Evolutionary conservation across 176 grass and related monocot species (phyloP).

Genomic region (Ensete glaucum): DNA sequence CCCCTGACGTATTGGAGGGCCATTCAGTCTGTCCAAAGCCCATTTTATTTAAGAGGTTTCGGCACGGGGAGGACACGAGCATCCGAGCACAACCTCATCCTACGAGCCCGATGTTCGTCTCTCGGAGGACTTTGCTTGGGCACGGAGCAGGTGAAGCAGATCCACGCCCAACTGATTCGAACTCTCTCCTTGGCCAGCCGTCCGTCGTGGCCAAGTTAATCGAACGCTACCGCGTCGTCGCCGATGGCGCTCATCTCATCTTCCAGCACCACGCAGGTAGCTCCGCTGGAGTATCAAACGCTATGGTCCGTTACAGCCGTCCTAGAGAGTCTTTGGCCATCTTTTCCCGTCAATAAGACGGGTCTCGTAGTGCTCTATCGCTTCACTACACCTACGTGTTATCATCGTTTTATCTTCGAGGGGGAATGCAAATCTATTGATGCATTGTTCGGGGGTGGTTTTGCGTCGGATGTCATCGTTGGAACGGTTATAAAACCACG

Average conservation of each 20-base stretch:
- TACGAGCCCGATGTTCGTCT: background rate
- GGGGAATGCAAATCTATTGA: too few relatives aligned
- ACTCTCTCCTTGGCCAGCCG: background rate
- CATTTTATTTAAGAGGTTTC: too few relatives aligned
- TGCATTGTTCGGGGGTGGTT: too few relatives aligned
- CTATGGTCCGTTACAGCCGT: background rate
- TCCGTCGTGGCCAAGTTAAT: background rate
- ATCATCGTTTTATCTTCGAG: too few relatives aligned
- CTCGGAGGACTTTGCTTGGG: background rate
- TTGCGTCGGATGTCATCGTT: too few relatives aligned
- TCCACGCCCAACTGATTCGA: background rate
- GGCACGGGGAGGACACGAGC: too few relatives aligned
- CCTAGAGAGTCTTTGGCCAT: background rate
- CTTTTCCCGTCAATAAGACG: background rate
- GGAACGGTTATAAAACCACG: too few relatives aligned
- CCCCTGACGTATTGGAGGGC: too few relatives aligned
- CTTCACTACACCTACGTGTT: too few relatives aligned
- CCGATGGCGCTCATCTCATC: background rate
- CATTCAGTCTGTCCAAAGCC: too few relatives aligned
- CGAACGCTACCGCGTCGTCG: background rate
- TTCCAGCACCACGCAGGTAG: background rate
- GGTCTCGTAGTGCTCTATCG: too few relatives aligned
- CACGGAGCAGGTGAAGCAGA: background rate
- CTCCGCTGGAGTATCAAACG: background rate
- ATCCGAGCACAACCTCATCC: background rate